Percentiles rank a stretch among this genome's conserved stretches.
phyloP scores from a whole-genome alignment of 2,329 filamentous ascomycete species.

The Beauveria pseudobassiana region DNA sequence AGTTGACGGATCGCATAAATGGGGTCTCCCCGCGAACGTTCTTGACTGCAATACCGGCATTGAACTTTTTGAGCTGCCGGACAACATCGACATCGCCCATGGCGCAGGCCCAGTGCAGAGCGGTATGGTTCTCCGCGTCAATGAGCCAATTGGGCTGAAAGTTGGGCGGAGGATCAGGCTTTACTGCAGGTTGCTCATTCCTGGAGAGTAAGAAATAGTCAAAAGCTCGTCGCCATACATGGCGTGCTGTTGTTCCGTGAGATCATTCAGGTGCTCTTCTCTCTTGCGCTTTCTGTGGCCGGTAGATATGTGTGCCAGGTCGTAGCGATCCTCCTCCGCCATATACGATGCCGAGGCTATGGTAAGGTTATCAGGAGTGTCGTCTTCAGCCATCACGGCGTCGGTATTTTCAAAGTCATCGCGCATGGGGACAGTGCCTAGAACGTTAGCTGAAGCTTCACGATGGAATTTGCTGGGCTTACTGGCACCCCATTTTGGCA shows the following conservation, averaged over 20 bases:
- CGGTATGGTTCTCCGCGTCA: slow-evolving; percentile 85
- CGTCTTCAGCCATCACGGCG: slow-evolving; percentile 61
- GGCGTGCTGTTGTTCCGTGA: slow-evolving; percentile 75
- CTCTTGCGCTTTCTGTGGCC: slow-evolving; percentile 70
- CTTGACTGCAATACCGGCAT: slow-evolving; percentile 63
- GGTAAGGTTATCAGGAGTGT: slow-evolving; percentile 76
- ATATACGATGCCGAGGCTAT: slow-evolving; percentile 79
- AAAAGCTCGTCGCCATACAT: slow-evolving; percentile 88
- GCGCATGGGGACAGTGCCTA: slow-evolving; percentile 17
- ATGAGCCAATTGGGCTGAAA: slow-evolving; percentile 91
- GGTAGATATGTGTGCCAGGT: slow-evolving; percentile 57
- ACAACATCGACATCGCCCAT: slow-evolving; percentile 96
- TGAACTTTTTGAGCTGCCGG: slow-evolving; percentile 74
- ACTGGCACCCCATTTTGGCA: slow-evolving; percentile 48
- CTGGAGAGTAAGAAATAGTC: slow-evolving; percentile 88
- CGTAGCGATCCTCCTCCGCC: slow-evolving; percentile 72
- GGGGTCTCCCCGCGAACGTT: slow-evolving; percentile 79
- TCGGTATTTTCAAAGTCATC: slow-evolving; percentile 62
- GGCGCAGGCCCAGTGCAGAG: slow-evolving; percentile 92
- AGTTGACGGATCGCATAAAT: slow-evolving; percentile 87
- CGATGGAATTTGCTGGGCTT: slow-evolving; percentile 11
- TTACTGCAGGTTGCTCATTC: slow-evolving; percentile 64
- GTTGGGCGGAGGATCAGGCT: slow-evolving; percentile 72
- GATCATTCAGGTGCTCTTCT: slow-evolving; percentile 52
- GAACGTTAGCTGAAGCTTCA: neutral